A percentile compares a stretch with the other conserved stretches of the same genome.
phyloP scores from a whole-genome alignment of 257 asterid species.

The Plantago major region DNA sequence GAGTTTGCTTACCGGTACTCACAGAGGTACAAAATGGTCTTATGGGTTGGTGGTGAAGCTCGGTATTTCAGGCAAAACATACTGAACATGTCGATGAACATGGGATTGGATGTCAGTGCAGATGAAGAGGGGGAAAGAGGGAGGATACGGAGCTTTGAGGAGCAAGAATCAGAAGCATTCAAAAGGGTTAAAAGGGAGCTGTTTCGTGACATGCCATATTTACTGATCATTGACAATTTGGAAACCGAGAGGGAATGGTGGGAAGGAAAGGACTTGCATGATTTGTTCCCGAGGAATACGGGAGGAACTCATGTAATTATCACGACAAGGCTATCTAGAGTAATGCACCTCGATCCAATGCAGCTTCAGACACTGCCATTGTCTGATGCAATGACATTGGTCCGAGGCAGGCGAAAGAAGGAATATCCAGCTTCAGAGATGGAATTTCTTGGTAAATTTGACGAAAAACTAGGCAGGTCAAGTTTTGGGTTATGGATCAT shows the following conservation, averaged over 20 bases:
- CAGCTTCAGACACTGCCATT: conserved; percentile 56
- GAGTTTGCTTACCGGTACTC: conserved; percentile 67
- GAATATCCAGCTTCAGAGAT: conserved; percentile 50
- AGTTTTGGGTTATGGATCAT: conserved; percentile 64
- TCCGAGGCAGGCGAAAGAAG: conserved; percentile 60
- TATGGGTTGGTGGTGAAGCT: conserved; percentile 89
- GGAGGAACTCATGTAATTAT: conserved; percentile 83
- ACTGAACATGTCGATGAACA: conserved; percentile 44
- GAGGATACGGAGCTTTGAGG: conserved; percentile 70
- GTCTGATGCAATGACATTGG: conserved; percentile 55
- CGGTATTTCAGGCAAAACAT: conserved; percentile 68
- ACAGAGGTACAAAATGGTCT: conserved; percentile 81
- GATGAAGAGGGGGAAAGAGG: conserved; percentile 87
- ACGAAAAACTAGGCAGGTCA: conserved; percentile 58
- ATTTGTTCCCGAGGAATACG: conserved; percentile 70
- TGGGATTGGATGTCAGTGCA: conserved; percentile 80
- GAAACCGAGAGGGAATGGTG: conserved; percentile 91
- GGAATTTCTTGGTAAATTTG: conserved; percentile 52
- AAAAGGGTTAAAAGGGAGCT: conserved; percentile 75
- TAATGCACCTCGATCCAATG: conserved; percentile 64
- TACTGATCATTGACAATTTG: conserved; percentile 67
- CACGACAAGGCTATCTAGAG: conserved; percentile 58
- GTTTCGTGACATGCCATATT: conserved; percentile 83
- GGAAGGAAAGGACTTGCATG: conserved; percentile 86
- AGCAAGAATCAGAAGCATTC: conserved; percentile 79